These are phyloP conservation scores for Dysphania ambrosioides DNA, from an alignment of 148 eudicot genomes.

Conservation along the genomic window DNA sequence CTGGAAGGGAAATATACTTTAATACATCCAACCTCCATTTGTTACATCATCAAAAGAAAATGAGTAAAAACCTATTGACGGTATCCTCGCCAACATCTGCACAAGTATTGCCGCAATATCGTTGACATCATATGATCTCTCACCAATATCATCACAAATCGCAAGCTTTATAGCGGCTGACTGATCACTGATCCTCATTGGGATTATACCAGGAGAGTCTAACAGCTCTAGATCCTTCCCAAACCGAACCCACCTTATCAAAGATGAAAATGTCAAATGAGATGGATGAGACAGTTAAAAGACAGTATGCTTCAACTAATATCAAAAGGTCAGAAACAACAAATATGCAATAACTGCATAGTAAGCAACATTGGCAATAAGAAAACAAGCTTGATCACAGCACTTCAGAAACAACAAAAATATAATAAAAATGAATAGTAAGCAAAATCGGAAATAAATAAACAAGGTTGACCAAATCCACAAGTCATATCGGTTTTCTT, in stretches of 20 bases:
- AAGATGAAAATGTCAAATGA: constrained; percentile 13
- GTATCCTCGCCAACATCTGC: constrained; percentile 80
- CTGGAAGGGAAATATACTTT: not conserved
- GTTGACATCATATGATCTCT: constrained; percentile 76
- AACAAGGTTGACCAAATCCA: too few relatives aligned
- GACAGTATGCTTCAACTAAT: not conserved
- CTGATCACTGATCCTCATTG: constrained; percentile 95
- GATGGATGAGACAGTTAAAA: not conserved
- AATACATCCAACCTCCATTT: not conserved
- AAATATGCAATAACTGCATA: not conserved
- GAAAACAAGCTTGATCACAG: too few relatives aligned
- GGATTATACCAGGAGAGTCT: constrained; percentile 97
- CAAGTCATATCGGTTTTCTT: too few relatives aligned
- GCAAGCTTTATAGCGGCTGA: constrained; percentile 97
- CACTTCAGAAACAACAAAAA: too few relatives aligned
- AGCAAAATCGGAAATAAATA: too few relatives aligned
- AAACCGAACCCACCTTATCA: constrained; percentile 83
- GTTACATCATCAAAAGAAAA: constrained; percentile 3
- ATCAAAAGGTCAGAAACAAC: not conserved
- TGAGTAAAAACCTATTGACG: constrained; percentile 61
- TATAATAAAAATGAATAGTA: too few relatives aligned
- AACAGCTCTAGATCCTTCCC: constrained; percentile 85
- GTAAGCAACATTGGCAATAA: too few relatives aligned
- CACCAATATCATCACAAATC: constrained; percentile 98
- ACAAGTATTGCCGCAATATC: constrained; percentile 89